Percentiles rank a stretch among this genome's conserved stretches.
phyloP scores from a whole-genome alignment of 805 yeast species.

The Candida glaebosa region DNA sequence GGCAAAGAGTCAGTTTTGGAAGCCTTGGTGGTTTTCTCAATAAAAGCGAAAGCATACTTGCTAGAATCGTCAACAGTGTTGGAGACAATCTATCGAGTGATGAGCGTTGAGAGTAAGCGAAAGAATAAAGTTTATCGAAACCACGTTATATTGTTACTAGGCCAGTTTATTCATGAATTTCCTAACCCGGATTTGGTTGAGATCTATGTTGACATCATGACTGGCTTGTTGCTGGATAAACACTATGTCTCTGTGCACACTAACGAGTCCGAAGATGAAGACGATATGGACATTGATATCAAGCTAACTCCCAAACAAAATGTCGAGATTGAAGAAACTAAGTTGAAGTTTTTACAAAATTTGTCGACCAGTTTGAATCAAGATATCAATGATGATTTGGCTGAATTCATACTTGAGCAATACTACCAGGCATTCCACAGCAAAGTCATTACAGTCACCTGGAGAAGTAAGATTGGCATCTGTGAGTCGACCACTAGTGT shows the following conservation, averaged over 20 bases:
- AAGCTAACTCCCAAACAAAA: constrained; percentile 38
- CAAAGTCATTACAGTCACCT: constrained; percentile 39
- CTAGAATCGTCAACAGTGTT: constrained; percentile 24
- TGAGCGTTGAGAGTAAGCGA: constrained; percentile 60
- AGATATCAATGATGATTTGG: constrained; percentile 14
- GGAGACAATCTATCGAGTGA: constrained; percentile 39
- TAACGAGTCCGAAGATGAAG: constrained; percentile 24
- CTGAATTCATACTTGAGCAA: constrained; percentile 25
- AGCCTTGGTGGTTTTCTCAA: constrained; percentile 59
- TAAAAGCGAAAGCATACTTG: constrained; percentile 41
- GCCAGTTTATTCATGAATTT: constrained; percentile 44
- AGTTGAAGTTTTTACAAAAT: constrained; percentile 33
- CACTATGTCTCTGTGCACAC: constrained; percentile 30
- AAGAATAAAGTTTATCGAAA: constrained; percentile 62
- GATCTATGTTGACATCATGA: constrained; percentile 35
- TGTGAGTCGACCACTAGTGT: constrained; percentile 37
- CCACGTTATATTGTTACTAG: constrained; percentile 50
- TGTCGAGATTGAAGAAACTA: constrained; percentile 47
- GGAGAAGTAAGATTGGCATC: constrained; percentile 56
- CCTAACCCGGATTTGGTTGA: constrained; percentile 29
- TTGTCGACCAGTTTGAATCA: constrained; percentile 28
- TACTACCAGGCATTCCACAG: constrained; percentile 21
- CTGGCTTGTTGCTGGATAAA: constrained; percentile 32
- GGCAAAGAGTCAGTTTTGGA: constrained; percentile 79
- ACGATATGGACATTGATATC: constrained; percentile 16